Base-by-base conservation (phyloP, 148 eudicot species). In the Selenicereus undatus region DNA sequence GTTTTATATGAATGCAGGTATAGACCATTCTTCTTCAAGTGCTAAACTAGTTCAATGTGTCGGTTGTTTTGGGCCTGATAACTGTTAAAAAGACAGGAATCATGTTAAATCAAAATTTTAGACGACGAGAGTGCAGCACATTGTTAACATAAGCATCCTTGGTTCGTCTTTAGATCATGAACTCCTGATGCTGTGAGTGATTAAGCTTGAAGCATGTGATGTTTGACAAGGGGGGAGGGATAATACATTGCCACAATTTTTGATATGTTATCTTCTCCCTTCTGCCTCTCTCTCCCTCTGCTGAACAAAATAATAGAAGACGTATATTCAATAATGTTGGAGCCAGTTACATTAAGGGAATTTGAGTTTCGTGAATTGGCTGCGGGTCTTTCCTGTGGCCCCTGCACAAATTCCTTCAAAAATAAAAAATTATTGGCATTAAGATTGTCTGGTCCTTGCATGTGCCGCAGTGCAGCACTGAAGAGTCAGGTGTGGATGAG, bases 1-100 rank as follows among this genome's bases (percentile, higher is more conserved):
- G 90, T 90, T 81, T 84, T 92, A 16, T 96, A 92, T 43, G 99
- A 96, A 84, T 96, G 99, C 97, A 96, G 99, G 99, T 94, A 93
- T 68, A 24, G 27, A 74, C n/a, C 11, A 29, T 24, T 24, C 29
- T 64, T 64, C 29, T 22, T 64, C 21, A 14, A 56, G 62, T 22
- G 0, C 13, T 10, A 10, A 2, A 4, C 3, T 0, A 64, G 69
- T 64, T 58, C 64, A 64, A 64, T 16, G 1, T 64, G 13, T 64
- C 29, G 4, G 22, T 64, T 66, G 36, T 11, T 66, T 66, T 27
- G 27, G 14, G 71, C 12, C 36, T 27, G 71, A 3, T 27, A 17
- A 11, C 9, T 66, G 71, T 27, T 26, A 27, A 26, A 66, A 64
- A 26, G 14, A 66, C 14, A 27, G 71, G 70, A 66, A 27, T 27